phyloP scores from a whole-genome alignment of 768 basidiomycete species.

The Lactarius indigo region DNA sequence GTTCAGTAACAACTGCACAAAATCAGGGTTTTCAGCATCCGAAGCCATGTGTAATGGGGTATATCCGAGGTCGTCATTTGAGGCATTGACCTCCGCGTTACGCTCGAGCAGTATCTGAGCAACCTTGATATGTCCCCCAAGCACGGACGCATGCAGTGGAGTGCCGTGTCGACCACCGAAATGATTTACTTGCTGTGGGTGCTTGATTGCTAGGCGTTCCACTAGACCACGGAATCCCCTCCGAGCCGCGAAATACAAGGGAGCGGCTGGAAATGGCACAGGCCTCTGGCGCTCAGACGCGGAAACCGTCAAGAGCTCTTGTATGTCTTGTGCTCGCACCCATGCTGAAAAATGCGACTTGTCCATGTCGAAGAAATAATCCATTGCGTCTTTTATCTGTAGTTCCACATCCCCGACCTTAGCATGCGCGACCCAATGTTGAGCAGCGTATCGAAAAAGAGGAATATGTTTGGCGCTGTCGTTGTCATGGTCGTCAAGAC shows the following conservation, averaged over 20 bases:
- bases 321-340: neutral
- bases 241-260: neutral
- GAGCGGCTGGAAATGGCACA: neutral
- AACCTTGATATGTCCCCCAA: neutral
- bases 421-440: neutral
- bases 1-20: too few relatives aligned
- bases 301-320: neutral
- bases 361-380: neutral
- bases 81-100: neutral
- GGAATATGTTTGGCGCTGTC: neutral
- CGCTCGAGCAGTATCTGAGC: neutral
- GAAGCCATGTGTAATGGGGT: too few relatives aligned
- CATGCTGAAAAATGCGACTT: neutral
- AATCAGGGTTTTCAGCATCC: too few relatives aligned
- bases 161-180: neutral
- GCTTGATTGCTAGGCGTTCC: neutral
- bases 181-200: neutral
- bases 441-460: neutral
- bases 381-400: neutral
- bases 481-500: neutral
- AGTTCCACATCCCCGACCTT: neutral
- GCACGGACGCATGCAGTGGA: neutral
- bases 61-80: too few relatives aligned
- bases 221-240: neutral
- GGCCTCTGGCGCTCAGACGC: neutral